These are phyloP conservation scores for Citrullus amarus DNA, from an alignment of 306 rosid genomes.

Conservation along the genomic window DNA sequence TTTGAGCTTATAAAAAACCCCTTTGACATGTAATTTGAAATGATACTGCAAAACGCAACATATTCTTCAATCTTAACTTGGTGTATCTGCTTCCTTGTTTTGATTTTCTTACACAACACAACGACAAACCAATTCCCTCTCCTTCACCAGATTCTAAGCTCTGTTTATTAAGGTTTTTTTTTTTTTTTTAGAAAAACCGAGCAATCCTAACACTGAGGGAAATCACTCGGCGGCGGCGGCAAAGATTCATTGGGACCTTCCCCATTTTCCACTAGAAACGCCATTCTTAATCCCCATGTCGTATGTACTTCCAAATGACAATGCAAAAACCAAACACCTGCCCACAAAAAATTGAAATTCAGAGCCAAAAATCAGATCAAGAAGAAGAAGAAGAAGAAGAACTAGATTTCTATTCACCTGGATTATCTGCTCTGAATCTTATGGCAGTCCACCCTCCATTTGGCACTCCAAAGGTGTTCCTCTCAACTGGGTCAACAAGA, in stretches of 20 bases:
- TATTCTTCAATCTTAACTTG: background rate
- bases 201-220: conserved; percentile 47
- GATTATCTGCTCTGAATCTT: conserved; percentile 68
- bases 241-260: conserved; percentile 31
- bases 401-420: conserved; percentile 27
- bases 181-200: background rate
- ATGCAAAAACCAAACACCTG: conserved; percentile 74
- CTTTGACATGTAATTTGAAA: too few relatives aligned
- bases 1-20: too few relatives aligned
- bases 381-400: background rate
- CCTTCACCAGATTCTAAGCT: background rate
- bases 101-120: background rate
- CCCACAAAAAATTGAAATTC: background rate
- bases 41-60: too few relatives aligned
- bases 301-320: conserved; percentile 85
- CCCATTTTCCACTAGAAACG: conserved; percentile 60
- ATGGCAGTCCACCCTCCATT: conserved; percentile 66
- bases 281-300: conserved; percentile 80
- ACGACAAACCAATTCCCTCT: background rate
- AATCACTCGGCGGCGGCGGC: conserved; percentile 47
- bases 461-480: conserved; percentile 57
- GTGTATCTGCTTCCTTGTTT: background rate
- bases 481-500: conserved; percentile 62
- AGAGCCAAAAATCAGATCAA: background rate
- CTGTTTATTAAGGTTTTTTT: background rate